Evolutionary conservation across 768 basidiomycete species (phyloP).

Genomic region (Tulasnella sp.): DNA sequence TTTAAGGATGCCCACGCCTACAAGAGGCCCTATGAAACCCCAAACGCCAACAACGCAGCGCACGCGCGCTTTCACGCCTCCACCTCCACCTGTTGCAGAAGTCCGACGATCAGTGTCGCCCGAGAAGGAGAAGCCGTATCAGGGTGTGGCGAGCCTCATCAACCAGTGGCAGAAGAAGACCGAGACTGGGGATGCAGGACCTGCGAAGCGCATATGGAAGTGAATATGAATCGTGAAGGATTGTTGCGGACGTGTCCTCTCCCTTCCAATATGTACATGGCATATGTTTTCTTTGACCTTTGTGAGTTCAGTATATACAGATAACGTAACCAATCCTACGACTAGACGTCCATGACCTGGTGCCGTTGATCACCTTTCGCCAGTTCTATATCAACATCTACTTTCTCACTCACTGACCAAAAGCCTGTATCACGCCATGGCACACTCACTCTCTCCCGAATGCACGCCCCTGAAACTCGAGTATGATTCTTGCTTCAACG

Average conservation of each 20-base stretch:
- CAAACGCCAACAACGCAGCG: too few relatives aligned
- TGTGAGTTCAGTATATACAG: too few relatives aligned
- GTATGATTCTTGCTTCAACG: slow-evolving; percentile 93
- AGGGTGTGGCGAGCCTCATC: slow-evolving; percentile 74
- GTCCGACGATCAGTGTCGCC: slow-evolving; percentile 23
- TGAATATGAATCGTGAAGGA: too few relatives aligned
- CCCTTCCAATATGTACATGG: not conserved
- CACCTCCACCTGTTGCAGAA: slow-evolving; percentile 1
- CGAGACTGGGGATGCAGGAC: slow-evolving; percentile 36
- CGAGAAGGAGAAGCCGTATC: slow-evolving; percentile 67
- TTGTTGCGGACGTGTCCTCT: too few relatives aligned
- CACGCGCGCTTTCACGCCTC: not conserved
- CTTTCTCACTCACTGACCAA: not conserved
- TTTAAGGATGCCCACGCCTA: too few relatives aligned
- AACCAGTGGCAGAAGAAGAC: slow-evolving; percentile 82
- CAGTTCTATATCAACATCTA: too few relatives aligned
- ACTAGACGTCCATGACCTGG: too few relatives aligned
- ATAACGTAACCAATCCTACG: too few relatives aligned
- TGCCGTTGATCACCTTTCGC: too few relatives aligned
- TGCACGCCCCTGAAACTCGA: slow-evolving; percentile 84
- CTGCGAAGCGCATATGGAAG: not conserved
- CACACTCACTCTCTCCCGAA: slow-evolving; percentile 65
- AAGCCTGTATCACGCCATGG: slow-evolving; percentile 35
- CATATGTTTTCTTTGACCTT: too few relatives aligned
- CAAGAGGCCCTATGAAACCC: too few relatives aligned